Evolutionary conservation across 2,329 filamentous ascomycete species (phyloP).

Genomic region (Claviceps citrina): DNA sequence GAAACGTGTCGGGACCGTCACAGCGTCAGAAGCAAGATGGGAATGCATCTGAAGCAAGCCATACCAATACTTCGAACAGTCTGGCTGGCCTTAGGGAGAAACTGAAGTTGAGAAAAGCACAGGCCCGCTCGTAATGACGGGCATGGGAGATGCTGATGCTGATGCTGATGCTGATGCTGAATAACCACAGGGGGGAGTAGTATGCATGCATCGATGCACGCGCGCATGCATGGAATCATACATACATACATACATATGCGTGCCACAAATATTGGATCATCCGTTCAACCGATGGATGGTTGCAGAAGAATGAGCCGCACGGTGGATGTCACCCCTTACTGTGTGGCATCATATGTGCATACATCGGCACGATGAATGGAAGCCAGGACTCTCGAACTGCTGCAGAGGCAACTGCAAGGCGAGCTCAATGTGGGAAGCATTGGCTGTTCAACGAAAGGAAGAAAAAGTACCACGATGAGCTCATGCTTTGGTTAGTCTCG

Average conservation of each 20-base stretch:
- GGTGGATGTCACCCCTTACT: not conserved
- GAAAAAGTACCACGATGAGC: not conserved
- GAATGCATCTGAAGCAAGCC: not conserved
- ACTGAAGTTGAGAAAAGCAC: not conserved
- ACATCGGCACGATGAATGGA: too few relatives aligned
- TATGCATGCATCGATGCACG: not conserved
- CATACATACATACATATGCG: not conserved
- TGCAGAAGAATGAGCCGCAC: not conserved
- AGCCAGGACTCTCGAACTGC: not conserved
- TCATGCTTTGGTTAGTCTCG: not conserved
- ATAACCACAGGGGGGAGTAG: not conserved
- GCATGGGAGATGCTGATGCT: too few relatives aligned
- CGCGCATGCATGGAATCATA: not conserved
- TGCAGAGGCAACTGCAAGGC: too few relatives aligned
- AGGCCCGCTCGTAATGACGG: not conserved
- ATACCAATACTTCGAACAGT: not conserved
- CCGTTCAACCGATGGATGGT: not conserved
- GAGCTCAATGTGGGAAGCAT: too few relatives aligned
- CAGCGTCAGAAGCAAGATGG: not conserved
- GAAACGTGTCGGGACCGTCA: not conserved
- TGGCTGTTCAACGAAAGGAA: not conserved
- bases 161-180: too few relatives aligned
- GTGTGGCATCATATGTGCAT: not conserved
- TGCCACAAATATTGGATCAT: too few relatives aligned
- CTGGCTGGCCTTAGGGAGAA: conserved; percentile 1